Percentiles rank a stretch among this genome's conserved stretches.
Conservation (phyloP, 352 stramenopile species). For the Pythium aphanidermatum region DNA sequence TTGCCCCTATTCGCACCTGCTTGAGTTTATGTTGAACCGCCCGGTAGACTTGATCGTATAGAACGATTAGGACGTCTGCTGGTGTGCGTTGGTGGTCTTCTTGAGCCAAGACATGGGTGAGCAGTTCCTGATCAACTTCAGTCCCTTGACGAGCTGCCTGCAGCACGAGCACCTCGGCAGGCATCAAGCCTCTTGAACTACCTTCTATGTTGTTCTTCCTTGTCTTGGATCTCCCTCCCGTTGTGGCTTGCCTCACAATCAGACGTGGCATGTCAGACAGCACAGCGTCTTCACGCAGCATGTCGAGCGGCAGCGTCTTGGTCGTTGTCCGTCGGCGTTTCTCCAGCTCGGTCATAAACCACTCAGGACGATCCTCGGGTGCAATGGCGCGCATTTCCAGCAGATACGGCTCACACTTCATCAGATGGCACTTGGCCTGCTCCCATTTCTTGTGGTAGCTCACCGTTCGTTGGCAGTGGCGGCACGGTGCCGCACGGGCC, state of each 20-base stretch:
- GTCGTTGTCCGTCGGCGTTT: slow-evolving; percentile 15
- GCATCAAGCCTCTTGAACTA: background rate
- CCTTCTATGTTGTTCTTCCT: background rate
- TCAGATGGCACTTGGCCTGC: slow-evolving; percentile 47
- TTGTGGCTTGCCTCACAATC: background rate
- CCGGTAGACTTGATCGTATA: too few species aligned
- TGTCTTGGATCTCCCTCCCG: background rate
- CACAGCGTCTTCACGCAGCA: slow-evolving; percentile 1
- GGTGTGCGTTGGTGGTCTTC: too few species aligned
- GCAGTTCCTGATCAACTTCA: slow-evolving; percentile 1
- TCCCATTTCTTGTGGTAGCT: slow-evolving; percentile 61
- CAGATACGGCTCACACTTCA: slow-evolving; percentile 50
- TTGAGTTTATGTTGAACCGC: too few species aligned
- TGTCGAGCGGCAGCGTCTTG: slow-evolving; percentile 11
- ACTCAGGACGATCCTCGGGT: slow-evolving; percentile 32
- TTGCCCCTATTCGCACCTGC: too few species aligned
- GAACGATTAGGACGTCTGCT: too few species aligned
- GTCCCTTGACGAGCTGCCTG: background rate
- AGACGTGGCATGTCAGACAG: too few species aligned
- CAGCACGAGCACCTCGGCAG: slow-evolving; percentile 9
- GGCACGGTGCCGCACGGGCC: slow-evolving; percentile 29
- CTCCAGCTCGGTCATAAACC: slow-evolving; percentile 38
- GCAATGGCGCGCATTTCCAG: slow-evolving; percentile 24
- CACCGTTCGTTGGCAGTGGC: slow-evolving; percentile 38
- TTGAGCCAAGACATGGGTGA: slow-evolving; percentile 1